Conservation (phyloP, 768 basidiomycete genomes). For the Mycena polygramma region DNA sequence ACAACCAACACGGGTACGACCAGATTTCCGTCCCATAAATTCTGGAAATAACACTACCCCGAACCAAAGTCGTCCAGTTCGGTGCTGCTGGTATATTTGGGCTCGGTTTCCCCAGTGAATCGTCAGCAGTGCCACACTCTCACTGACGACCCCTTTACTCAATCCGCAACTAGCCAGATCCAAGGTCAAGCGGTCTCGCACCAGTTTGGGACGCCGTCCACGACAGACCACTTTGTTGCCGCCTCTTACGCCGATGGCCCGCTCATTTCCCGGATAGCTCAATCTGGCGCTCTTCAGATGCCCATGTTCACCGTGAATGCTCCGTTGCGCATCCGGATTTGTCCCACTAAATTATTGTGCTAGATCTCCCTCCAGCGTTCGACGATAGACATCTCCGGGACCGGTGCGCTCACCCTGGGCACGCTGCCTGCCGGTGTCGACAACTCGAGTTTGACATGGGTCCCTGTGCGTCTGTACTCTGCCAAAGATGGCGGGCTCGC, state of each 20-base stretch:
- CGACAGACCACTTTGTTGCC: constrained; percentile 54
- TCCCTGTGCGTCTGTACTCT: constrained; percentile 70
- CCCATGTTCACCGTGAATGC: constrained; percentile 64
- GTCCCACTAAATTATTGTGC: constrained; percentile 1
- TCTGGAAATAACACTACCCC: neutral
- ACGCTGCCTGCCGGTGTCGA: constrained; percentile 68
- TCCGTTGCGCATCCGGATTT: neutral
- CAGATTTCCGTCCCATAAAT: neutral
- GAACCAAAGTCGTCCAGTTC: constrained; percentile 59
- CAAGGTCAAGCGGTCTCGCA: constrained; percentile 48
- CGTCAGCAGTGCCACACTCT: constrained; percentile 51
- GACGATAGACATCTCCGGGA: constrained; percentile 68
- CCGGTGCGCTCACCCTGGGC: constrained; percentile 72
- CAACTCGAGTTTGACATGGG: constrained; percentile 73
- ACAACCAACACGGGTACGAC: constrained; percentile 60
- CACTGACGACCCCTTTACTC: constrained; percentile 1
- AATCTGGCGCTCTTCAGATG: constrained; percentile 54
- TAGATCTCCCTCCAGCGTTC: constrained; percentile 69
- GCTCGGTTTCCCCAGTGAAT: constrained; percentile 75
- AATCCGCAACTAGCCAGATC: constrained; percentile 49
- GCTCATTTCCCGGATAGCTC: constrained; percentile 61
- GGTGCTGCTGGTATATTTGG: constrained; percentile 76
- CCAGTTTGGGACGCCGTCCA: constrained; percentile 38
- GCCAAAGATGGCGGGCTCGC: constrained; percentile 66
- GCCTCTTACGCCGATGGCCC: constrained; percentile 58